These are phyloP conservation scores for Papilionanthe hybrid DNA, from an alignment of 116 monocot species.

Conservation along the genomic window DNA sequence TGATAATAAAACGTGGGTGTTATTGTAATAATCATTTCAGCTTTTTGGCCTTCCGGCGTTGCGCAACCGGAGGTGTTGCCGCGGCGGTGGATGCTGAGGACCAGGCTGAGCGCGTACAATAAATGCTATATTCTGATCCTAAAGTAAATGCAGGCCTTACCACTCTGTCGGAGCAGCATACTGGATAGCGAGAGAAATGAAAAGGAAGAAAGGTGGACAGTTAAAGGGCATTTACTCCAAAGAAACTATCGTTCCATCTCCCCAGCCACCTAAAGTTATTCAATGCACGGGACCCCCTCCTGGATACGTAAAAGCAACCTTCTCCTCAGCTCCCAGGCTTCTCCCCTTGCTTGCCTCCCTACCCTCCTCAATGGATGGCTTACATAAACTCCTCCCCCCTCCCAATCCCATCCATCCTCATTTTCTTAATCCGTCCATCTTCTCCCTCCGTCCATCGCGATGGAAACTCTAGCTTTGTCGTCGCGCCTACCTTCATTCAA, in stretches of 20 bases:
- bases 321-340: neutral
- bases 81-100: too few species aligned
- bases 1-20: too few species aligned
- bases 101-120: too few species aligned
- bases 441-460: neutral
- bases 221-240: neutral
- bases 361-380: neutral
- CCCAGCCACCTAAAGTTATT: neutral
- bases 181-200: neutral
- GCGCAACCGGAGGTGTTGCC: too few species aligned
- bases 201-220: neutral
- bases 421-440: neutral
- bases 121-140: too few species aligned
- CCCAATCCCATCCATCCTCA: neutral
- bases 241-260: neutral
- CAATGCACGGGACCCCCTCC: conserved; percentile 1
- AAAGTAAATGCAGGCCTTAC: too few species aligned
- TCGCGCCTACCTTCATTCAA: neutral
- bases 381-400: neutral
- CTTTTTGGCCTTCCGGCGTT: too few species aligned
- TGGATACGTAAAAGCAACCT: neutral
- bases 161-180: too few species aligned
- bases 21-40: too few species aligned
- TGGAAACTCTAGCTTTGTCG: neutral
- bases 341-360: neutral